Base-by-base conservation (phyloP, 2,329 filamentous ascomycete species). In the Colletotrichum magnum region DNA sequence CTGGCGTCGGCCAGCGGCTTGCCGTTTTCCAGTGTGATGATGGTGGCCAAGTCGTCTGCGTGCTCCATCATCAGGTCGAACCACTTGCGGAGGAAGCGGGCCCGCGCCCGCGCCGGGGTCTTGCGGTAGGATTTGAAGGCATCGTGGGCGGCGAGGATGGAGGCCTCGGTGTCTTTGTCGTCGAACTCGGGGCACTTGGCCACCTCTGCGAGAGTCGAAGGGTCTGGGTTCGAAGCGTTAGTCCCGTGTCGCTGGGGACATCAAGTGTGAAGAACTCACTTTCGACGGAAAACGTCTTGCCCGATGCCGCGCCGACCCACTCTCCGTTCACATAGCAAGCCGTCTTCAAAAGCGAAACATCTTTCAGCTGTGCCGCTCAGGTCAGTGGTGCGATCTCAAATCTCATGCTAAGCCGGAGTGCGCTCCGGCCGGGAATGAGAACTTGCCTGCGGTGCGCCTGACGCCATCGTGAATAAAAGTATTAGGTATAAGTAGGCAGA, bases 301-400 rank as follows among this genome's bases (percentile, higher is more conserved):
- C 90, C 1, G 91, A 93, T 74, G 89, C 87, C 70, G 92, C 92
- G 73, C 83, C 83, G 66, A 94, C 87, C 90, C 92, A 95, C 85
- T 93, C 85, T 75, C 93, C 93, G 79, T 95, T 92, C 76, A 95
- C 88, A 76, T 92, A 94, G 70, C 88, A 85, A 77, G 92, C 86
- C 71, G 87, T 87, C 79, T 92, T 94, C 74, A 95, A 85, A 58
- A 95, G 86, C 43, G 87, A 88, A 68, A 85, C 82, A 75, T 92
- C 90, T 78, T 87, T 89, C 72, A 91, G 83, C 85, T 90, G 53
- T 3, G 3, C 1, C 21, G 58, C 0, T 0, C 3, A 32, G 15
- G 39, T 59, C 18, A 62, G 51, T 36, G 1, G 24, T n/a, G 45
- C 0, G 4, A 24, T 2, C 7, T 12, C 13, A 24, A 15, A 21